Conservation (phyloP, 805 yeast species). For the Spathaspora boniae region DNA sequence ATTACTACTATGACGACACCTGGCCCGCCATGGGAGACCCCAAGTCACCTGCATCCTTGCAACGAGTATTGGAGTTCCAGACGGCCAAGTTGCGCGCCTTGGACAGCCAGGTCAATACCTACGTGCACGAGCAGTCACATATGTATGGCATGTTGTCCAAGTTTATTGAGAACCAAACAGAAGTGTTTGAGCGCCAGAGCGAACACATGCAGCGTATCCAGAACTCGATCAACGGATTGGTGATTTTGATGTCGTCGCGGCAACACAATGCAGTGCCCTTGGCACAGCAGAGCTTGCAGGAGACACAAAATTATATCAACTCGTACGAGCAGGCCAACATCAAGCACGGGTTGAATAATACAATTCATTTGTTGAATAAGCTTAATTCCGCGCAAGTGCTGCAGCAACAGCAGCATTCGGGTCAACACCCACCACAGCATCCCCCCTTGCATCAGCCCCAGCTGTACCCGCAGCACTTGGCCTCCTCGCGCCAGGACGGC, state of each 20-base stretch:
- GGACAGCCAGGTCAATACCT: constrained; percentile 13
- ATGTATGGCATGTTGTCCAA: constrained; percentile 11
- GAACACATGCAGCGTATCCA: constrained; percentile 16
- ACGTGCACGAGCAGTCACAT: constrained; percentile 12
- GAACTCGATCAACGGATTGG: constrained; percentile 11
- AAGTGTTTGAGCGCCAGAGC: constrained; percentile 14
- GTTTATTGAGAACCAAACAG: constrained; percentile 16
- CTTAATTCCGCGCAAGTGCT: constrained; percentile 5
- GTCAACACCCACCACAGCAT: constrained; percentile 2
- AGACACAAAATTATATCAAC: constrained; percentile 11
- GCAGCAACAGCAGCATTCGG: constrained; percentile 6
- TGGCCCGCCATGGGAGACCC: constrained; percentile 5
- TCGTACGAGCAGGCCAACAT: constrained; percentile 10
- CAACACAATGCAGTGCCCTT: constrained; percentile 13
- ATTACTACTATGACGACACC: background rate
- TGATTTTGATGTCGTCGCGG: constrained; percentile 12
- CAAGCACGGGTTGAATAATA: constrained; percentile 14
- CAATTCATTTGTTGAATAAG: constrained; percentile 17
- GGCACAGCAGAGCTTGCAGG: constrained; percentile 13
- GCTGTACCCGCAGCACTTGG: constrained; percentile 1
- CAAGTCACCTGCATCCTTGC: background rate
- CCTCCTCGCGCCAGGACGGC: no score
- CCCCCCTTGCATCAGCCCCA: constrained; percentile 1
- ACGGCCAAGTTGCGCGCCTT: constrained; percentile 7
- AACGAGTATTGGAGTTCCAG: constrained; percentile 6